Conservation (phyloP, 139 green algal species). For the Picochlorum sp. region DNA sequence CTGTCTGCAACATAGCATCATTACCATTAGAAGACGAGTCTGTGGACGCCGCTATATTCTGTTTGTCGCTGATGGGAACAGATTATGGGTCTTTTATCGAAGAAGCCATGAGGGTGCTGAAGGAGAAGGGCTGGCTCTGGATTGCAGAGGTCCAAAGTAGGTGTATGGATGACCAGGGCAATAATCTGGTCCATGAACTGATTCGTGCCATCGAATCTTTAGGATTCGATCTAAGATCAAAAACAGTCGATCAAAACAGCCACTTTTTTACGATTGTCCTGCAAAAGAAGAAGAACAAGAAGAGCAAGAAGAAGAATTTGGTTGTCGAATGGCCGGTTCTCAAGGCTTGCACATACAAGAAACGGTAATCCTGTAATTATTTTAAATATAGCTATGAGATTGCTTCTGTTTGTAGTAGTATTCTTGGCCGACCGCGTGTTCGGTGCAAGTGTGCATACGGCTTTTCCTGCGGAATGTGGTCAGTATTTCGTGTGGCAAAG, state of each 20-base stretch:
- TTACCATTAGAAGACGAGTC: conserved; percentile 30
- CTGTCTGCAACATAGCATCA: conserved; percentile 88
- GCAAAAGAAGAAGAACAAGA: conserved; percentile 26
- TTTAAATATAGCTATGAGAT: neutral
- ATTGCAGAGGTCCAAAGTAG: conserved; percentile 84
- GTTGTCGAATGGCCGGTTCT: conserved; percentile 16
- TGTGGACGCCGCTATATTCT: conserved; percentile 88
- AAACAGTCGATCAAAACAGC: conserved; percentile 48
- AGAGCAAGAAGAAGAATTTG: neutral
- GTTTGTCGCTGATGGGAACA: conserved; percentile 91
- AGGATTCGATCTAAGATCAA: conserved; percentile 46
- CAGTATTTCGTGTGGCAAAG: conserved; percentile 66
- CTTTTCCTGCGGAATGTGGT: conserved; percentile 56
- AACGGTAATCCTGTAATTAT: conserved; percentile 7
- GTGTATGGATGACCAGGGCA: conserved; percentile 17
- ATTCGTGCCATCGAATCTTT: conserved; percentile 38
- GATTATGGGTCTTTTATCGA: conserved; percentile 76
- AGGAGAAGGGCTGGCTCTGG: conserved; percentile 67
- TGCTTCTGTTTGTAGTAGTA: neutral
- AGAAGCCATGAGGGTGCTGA: conserved; percentile 79
- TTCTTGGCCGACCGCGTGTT: neutral
- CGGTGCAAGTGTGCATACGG: conserved; percentile 32
- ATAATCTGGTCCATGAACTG: conserved; percentile 47
- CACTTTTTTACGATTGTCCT: conserved; percentile 72
- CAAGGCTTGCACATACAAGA: conserved; percentile 31